Evolutionary conservation across 257 asterid genomes (phyloP), one percentile per base, ranked within the genome.

Genomic region (Ehretia macrophylla): DNA sequence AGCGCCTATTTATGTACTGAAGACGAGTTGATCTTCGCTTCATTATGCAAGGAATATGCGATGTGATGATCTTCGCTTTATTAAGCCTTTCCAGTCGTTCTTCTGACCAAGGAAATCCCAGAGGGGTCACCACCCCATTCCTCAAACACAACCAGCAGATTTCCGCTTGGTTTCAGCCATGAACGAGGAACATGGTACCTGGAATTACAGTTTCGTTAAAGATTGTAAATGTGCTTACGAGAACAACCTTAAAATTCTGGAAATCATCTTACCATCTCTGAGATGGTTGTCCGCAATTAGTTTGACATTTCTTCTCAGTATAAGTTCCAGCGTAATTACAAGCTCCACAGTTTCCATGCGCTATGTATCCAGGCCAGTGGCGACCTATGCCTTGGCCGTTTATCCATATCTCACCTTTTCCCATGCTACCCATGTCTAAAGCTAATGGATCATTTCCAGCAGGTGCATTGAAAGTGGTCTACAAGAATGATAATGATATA

Each of bases 351-450:
- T 62, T 85, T 10, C 97, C 99, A 37, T 75, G 72, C 5, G 97
- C 92, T 47, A 52, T 74, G 42, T 93, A 85, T 27, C 74, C 92
- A 40, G 99, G 92, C 95, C 96, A 93, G 59, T 93, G 97, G 55
- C 97, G 73, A 32, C 99, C 99, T 59, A 93, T 59, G 68, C 95
- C 78, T 69, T 82, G 78, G 5, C 99, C 97, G 20, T 93, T 93
- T 67, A 93, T 74, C 97, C 99, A 93, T 47, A 83, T 70, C 59
- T 89, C 82, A 17, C 99, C 99, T 79, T 93, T 93, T 47, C 95
- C 88, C 99, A 93, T 93, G 73, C 95, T 82, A 1, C 68, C 44
- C 97, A 93, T 86, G 58, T 93, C 99, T 57, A 89, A 18, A 48
- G 85, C 97, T 72, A 89, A 60, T 8, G 99, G 97, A 1, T 76